A percentile compares a stretch with the other conserved stretches of the same genome.
Evolutionary conservation across 441 rosid genomes (phyloP).

Genomic region (Populus hybrid): DNA sequence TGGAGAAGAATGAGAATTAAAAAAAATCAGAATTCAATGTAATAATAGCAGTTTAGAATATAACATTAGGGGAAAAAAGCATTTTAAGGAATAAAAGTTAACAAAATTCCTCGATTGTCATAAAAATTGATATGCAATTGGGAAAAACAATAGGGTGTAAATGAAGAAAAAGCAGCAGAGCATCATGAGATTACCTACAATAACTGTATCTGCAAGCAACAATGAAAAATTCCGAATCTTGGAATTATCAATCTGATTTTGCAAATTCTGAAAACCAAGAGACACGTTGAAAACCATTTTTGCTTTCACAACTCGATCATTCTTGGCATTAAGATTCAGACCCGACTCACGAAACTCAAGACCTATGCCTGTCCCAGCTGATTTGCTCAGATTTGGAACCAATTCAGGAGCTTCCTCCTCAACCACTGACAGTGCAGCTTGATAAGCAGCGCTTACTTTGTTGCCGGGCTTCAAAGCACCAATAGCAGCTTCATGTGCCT

Average conservation of each 20-base stretch:
- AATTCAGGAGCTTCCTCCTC: slow-evolving; percentile 71
- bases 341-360: slow-evolving; percentile 88
- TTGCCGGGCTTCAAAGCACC: slow-evolving; percentile 58
- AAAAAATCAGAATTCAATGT: background rate
- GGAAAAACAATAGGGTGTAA: background rate
- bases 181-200: slow-evolving; percentile 31
- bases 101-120: background rate
- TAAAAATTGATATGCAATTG: background rate
- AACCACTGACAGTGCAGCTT: slow-evolving; percentile 61
- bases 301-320: slow-evolving; percentile 58
- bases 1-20: background rate
- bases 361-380: slow-evolving; percentile 88
- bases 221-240: slow-evolving; percentile 60
- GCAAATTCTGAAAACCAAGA: slow-evolving; percentile 83
- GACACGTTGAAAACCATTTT: slow-evolving; percentile 75
- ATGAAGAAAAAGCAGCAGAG: background rate
- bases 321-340: slow-evolving; percentile 66
- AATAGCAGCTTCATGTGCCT: slow-evolving; percentile 80
- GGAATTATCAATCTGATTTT: slow-evolving; percentile 42
- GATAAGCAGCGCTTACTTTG: slow-evolving; percentile 50
- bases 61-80: background rate
- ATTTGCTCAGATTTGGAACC: slow-evolving; percentile 56
- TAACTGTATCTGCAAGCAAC: slow-evolving; percentile 76
- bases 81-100: background rate
- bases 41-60: background rate